Conservation (phyloP, 2,329 filamentous ascomycete species). For the Fusarium tuaranense region DNA sequence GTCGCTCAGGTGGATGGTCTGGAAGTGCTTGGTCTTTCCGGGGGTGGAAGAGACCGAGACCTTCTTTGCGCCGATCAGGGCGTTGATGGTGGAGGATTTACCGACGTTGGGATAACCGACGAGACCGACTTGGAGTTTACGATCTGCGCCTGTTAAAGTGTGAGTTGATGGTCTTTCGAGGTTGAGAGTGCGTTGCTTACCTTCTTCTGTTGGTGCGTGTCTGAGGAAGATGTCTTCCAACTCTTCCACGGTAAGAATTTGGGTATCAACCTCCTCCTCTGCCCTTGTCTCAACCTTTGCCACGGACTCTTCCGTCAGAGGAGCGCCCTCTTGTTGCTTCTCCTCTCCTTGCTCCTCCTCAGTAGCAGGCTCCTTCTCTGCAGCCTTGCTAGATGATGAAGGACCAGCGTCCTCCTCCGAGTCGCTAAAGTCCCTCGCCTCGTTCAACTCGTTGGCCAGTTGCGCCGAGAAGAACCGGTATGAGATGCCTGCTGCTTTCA, state of each 20-base stretch:
- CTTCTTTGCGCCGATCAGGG: conserved; percentile 97
- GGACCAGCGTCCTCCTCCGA: conserved; percentile 53
- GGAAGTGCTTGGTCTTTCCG: conserved; percentile 99
- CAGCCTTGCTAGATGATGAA: conserved; percentile 37
- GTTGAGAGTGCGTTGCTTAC: conserved; percentile 51
- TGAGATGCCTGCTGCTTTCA: conserved; percentile 82
- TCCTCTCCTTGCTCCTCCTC: conserved; percentile 43
- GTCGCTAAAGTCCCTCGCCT: conserved; percentile 71
- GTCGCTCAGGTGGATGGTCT: conserved; percentile 94
- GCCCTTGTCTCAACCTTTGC: conserved; percentile 27
- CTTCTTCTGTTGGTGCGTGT: conserved; percentile 68
- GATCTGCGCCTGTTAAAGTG: conserved; percentile 55
- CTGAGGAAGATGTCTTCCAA: conserved; percentile 88
- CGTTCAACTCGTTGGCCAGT: conserved; percentile 89
- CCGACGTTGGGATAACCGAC: conserved; percentile 99
- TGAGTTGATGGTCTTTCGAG: conserved; percentile 11
- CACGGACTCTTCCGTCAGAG: conserved; percentile 48
- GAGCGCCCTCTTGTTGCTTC: conserved; percentile 38
- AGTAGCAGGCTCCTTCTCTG: conserved; percentile 21
- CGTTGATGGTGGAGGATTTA: conserved; percentile 99
- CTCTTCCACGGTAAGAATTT: conserved; percentile 93
- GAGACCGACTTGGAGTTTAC: conserved; percentile 88
- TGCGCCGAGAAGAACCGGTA: conserved; percentile 98
- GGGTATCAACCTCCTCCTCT: conserved; percentile 68
- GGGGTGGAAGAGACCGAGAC: conserved; percentile 97